phyloP scores from a whole-genome alignment of 2,329 filamentous ascomycete species.

The Grosmannia serpens region DNA sequence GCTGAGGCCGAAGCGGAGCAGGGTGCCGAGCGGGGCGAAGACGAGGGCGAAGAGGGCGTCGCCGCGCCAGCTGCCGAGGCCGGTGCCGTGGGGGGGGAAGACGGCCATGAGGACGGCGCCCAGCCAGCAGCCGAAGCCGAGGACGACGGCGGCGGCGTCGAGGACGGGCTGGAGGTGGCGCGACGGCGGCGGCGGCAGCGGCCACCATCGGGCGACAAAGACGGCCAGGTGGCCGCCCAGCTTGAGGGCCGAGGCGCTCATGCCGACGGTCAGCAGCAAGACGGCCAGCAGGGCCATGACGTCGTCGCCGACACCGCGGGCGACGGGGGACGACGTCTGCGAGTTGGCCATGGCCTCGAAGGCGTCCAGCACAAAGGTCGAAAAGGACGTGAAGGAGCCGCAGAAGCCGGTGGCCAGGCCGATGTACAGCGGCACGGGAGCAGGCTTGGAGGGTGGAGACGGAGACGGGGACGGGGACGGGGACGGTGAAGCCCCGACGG shows the following conservation, averaged over 20 bases:
- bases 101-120: slow-evolving; percentile 62
- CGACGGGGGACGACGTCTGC: slow-evolving; percentile 25
- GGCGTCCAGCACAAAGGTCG: slow-evolving; percentile 54
- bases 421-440: slow-evolving; percentile 49
- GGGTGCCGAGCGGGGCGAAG: slow-evolving; percentile 71
- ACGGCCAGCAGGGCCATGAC: slow-evolving; percentile 73
- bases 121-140: slow-evolving; percentile 68
- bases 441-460: slow-evolving; percentile 23
- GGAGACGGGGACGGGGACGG: not conserved
- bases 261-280: slow-evolving; percentile 55
- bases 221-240: slow-evolving; percentile 66
- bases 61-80: slow-evolving; percentile 53
- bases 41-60: slow-evolving; percentile 64
- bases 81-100: slow-evolving; percentile 47
- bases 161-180: slow-evolving; percentile 43
- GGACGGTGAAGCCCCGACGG: not conserved
- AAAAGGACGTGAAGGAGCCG: slow-evolving; percentile 60
- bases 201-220: slow-evolving; percentile 31
- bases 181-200: not conserved
- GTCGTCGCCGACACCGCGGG: slow-evolving; percentile 57
- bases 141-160: slow-evolving; percentile 50
- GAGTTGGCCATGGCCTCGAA: slow-evolving; percentile 55
- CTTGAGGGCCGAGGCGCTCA: slow-evolving; percentile 59
- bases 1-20: slow-evolving; percentile 63
- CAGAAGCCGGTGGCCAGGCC: slow-evolving; percentile 63